Evolutionary conservation across 805 yeast species (phyloP).

Genomic region (Metschnikowia baotianmanensis): DNA sequence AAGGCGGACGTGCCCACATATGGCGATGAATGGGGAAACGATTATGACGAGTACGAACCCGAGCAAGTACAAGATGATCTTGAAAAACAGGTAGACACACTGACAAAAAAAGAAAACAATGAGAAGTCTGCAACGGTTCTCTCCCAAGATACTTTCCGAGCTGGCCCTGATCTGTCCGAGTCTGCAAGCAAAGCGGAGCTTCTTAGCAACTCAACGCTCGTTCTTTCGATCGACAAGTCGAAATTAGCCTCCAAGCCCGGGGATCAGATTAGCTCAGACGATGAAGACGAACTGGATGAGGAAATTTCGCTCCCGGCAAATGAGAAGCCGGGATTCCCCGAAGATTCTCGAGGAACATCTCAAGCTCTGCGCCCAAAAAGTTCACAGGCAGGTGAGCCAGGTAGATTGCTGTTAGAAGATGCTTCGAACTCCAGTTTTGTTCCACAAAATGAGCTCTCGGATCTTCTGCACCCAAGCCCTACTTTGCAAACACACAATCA

Average conservation of each 20-base stretch:
- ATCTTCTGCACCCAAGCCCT: constrained; percentile 30
- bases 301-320: too few relatives aligned
- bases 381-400: background rate
- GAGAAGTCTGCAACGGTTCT: background rate
- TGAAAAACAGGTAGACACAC: constrained; percentile 2
- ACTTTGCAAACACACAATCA: constrained; percentile 18
- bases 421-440: background rate
- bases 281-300: constrained; percentile 13
- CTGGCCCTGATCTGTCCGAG: background rate
- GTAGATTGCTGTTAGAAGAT: background rate
- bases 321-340: too few relatives aligned
- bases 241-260: constrained; percentile 12
- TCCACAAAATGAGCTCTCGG: background rate
- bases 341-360: background rate
- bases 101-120: too few relatives aligned
- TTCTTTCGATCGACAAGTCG: constrained; percentile 33
- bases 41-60: constrained; percentile 28
- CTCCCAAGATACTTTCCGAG: background rate
- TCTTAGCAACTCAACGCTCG: constrained; percentile 20
- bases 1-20: constrained; percentile 42
- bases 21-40: constrained; percentile 44
- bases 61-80: constrained; percentile 22
- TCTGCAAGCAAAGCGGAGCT: background rate
- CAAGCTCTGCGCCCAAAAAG: background rate
- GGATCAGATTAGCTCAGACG: constrained; percentile 6